Evolutionary conservation across 331 rosid species (phyloP).

Genomic region (Malus hybrid): DNA sequence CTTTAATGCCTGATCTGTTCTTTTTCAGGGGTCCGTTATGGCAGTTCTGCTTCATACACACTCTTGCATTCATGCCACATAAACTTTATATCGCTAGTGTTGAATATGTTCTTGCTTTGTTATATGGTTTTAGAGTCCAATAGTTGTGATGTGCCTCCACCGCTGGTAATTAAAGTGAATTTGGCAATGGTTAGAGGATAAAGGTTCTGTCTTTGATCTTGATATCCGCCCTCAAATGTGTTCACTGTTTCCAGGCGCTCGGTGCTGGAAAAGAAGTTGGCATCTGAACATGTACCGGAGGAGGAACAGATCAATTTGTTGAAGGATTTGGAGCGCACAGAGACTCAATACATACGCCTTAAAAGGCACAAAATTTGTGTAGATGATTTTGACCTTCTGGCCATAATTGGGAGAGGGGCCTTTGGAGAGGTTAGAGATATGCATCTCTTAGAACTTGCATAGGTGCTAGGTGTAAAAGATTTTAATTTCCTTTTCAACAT

Average conservation of each 20-base stretch:
- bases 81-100: neutral
- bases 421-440: slow-evolving; percentile 78
- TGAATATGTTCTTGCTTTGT: neutral
- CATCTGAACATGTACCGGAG: slow-evolving; percentile 60
- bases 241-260: slow-evolving; percentile 55
- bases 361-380: slow-evolving; percentile 89
- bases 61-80: neutral
- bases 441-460: neutral
- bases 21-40: neutral
- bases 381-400: slow-evolving; percentile 77
- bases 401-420: slow-evolving; percentile 94
- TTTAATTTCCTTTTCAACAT: neutral
- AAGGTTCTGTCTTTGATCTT: neutral
- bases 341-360: slow-evolving; percentile 73
- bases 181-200: neutral
- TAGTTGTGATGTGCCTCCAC: neutral
- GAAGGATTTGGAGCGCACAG: slow-evolving; percentile 84
- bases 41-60: neutral
- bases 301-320: slow-evolving; percentile 68
- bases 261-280: slow-evolving; percentile 63
- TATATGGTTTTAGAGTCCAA: neutral
- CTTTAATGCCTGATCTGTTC: neutral
- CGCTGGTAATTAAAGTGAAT: neutral
- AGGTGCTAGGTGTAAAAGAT: neutral
- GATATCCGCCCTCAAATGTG: neutral